These are phyloP conservation scores for Amanita fuliginea DNA, from an alignment of 768 basidiomycete genomes.

Conservation along the genomic window DNA sequence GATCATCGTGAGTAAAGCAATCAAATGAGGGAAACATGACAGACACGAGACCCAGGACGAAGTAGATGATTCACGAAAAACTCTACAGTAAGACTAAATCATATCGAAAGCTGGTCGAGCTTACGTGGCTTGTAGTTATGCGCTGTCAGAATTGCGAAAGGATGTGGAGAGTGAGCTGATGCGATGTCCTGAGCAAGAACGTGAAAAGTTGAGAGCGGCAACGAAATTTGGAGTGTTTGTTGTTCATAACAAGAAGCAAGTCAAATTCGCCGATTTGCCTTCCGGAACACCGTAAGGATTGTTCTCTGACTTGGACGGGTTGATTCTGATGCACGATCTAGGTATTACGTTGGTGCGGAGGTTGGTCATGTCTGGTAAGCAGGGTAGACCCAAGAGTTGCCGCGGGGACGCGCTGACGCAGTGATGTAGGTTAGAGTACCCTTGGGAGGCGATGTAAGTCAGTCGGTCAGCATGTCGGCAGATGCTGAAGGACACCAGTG, in stretches of 20 bases:
- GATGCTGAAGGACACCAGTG: constrained; percentile 24
- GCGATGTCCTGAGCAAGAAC: constrained; percentile 57
- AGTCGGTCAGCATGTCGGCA: background rate
- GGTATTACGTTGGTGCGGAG: constrained; percentile 78
- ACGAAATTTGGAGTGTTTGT: constrained; percentile 92
- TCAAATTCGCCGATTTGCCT: constrained; percentile 71
- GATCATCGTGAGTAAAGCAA: constrained; percentile 54
- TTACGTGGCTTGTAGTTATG: constrained; percentile 47
- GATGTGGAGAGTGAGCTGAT: constrained; percentile 73
- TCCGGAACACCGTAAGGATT: constrained; percentile 40
- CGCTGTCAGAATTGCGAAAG: constrained; percentile 77
- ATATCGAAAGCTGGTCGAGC: background rate
- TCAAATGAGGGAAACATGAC: background rate
- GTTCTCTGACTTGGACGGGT: background rate
- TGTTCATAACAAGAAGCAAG: constrained; percentile 88
- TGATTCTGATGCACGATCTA: constrained; percentile 8
- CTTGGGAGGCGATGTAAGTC: constrained; percentile 67
- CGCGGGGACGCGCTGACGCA: background rate
- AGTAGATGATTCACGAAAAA: constrained; percentile 83
- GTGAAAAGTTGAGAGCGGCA: constrained; percentile 46
- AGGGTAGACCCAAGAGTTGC: constrained; percentile 1
- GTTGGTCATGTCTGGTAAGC: constrained; percentile 62
- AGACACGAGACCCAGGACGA: constrained; percentile 46
- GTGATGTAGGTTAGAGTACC: constrained; percentile 60
- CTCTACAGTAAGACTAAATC: constrained; percentile 52